A percentile compares a stretch with the other conserved stretches of the same genome.
Conservation (phyloP, 208 protist genomes). For the Leishmania braziliensis region DNA sequence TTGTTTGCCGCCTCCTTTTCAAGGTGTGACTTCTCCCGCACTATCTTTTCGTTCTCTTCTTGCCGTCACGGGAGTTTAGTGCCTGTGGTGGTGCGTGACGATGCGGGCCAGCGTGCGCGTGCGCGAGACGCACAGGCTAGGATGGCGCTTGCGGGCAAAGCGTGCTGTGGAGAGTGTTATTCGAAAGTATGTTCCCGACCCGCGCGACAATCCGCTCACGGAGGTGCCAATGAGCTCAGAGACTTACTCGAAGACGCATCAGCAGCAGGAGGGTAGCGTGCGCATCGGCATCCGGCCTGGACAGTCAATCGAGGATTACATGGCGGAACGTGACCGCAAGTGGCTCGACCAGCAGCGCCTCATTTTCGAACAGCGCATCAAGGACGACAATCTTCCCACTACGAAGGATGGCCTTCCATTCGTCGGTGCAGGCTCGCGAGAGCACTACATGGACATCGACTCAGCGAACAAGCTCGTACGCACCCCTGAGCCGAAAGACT, state of each 20-base stretch:
- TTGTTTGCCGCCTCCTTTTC: neutral
- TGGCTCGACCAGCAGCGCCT: slow-evolving; percentile 68
- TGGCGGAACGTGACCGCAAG: slow-evolving; percentile 76
- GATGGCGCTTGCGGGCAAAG: slow-evolving; percentile 65
- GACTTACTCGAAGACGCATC: slow-evolving; percentile 60
- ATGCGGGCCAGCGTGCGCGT: slow-evolving; percentile 14
- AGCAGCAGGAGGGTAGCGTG: slow-evolving; percentile 79
- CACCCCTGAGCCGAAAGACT: slow-evolving; percentile 59
- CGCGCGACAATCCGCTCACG: slow-evolving; percentile 80
- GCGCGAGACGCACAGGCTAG: slow-evolving; percentile 24
- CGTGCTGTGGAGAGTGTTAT: slow-evolving; percentile 59
- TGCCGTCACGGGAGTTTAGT: neutral
- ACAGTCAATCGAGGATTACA: slow-evolving; percentile 88
- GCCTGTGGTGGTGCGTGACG: neutral
- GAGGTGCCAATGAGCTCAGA: slow-evolving; percentile 75
- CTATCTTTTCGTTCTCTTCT: neutral
- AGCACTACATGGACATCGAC: slow-evolving; percentile 75
- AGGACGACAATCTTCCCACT: slow-evolving; percentile 51
- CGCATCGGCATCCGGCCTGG: slow-evolving; percentile 81
- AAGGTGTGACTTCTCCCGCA: neutral
- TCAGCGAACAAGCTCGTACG: slow-evolving; percentile 63
- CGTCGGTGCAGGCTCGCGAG: slow-evolving; percentile 50
- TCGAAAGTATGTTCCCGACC: slow-evolving; percentile 79
- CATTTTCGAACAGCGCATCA: slow-evolving; percentile 34
- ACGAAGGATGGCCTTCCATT: slow-evolving; percentile 80